These are phyloP conservation scores for Scedosporium minutisporum DNA, from an alignment of 2,329 filamentous ascomycete genomes.

Conservation along the genomic window DNA sequence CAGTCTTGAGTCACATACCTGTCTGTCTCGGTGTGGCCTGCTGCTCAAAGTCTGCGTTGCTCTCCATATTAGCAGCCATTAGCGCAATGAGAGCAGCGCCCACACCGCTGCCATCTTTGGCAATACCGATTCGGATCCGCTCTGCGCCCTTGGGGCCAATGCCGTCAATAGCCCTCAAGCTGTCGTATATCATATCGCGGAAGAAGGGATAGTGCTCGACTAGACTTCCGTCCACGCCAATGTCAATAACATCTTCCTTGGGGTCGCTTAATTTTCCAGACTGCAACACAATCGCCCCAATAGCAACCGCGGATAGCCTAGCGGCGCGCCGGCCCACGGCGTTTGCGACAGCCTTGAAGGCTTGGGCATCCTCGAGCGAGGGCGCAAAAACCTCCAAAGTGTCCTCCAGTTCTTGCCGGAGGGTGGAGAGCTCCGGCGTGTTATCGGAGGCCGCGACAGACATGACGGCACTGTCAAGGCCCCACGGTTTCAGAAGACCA, in stretches of 20 bases:
- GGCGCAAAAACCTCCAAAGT: constrained; percentile 67
- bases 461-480: constrained; percentile 82
- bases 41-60: constrained; percentile 17
- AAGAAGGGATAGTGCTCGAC: constrained; percentile 96
- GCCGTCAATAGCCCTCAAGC: constrained; percentile 63
- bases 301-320: constrained; percentile 75
- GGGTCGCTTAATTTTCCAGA: constrained; percentile 59
- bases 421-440: constrained; percentile 58
- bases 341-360: constrained; percentile 72
- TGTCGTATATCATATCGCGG: constrained; percentile 77
- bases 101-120: constrained; percentile 93
- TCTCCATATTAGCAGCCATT: constrained; percentile 64
- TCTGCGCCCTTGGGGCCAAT: constrained; percentile 73
- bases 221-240: constrained; percentile 88
- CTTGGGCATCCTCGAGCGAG: constrained; percentile 74
- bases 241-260: constrained; percentile 66
- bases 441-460: constrained; percentile 77
- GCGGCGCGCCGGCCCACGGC: constrained; percentile 85
- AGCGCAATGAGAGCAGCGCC: constrained; percentile 71
- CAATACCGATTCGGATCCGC: constrained; percentile 86
- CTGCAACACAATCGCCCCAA: constrained; percentile 74
- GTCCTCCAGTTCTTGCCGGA: constrained; percentile 70
- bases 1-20: not conserved
- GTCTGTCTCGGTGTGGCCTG: not conserved
- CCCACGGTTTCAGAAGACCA: constrained; percentile 70